Evolutionary conservation across 2,329 filamentous ascomycete species (phyloP).

Genomic region (Trichoderma simmonsii): DNA sequence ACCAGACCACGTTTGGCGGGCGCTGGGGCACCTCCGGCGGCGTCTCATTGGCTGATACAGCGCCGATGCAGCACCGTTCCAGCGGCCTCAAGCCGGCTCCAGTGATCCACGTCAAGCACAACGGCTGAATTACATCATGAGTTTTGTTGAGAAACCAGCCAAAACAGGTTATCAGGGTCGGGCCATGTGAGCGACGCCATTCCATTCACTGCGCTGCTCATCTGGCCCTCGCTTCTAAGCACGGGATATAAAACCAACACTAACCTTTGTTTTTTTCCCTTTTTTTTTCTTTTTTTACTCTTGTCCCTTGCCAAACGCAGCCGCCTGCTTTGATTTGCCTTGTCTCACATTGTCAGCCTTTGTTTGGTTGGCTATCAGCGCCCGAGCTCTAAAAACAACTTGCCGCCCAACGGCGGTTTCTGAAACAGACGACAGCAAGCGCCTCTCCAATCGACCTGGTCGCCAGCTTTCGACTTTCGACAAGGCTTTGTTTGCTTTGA

Average conservation of each 20-base stretch:
- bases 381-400: slow-evolving; percentile 21
- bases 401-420: slow-evolving; percentile 23
- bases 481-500: slow-evolving; percentile 22
- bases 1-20: not conserved
- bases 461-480: not conserved
- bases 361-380: slow-evolving; percentile 16
- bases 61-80: not conserved
- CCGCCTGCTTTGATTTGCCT: slow-evolving; percentile 4
- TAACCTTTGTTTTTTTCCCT: not conserved
- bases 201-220: not conserved
- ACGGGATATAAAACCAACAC: not conserved
- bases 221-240: not conserved
- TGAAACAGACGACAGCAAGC: slow-evolving; percentile 26
- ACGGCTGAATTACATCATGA: slow-evolving; percentile 17
- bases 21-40: not conserved
- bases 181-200: slow-evolving; percentile 7
- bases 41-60: not conserved
- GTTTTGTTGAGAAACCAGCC: not conserved
- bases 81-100: not conserved
- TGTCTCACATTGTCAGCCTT: slow-evolving; percentile 2
- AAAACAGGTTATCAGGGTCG: slow-evolving; percentile 13
- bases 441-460: slow-evolving; percentile 21
- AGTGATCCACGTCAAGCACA: not conserved
- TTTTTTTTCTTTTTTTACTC: not conserved
- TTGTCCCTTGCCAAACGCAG: not conserved